Conservation (phyloP, 768 basidiomycete species). For the Gymnopilus junonius region DNA sequence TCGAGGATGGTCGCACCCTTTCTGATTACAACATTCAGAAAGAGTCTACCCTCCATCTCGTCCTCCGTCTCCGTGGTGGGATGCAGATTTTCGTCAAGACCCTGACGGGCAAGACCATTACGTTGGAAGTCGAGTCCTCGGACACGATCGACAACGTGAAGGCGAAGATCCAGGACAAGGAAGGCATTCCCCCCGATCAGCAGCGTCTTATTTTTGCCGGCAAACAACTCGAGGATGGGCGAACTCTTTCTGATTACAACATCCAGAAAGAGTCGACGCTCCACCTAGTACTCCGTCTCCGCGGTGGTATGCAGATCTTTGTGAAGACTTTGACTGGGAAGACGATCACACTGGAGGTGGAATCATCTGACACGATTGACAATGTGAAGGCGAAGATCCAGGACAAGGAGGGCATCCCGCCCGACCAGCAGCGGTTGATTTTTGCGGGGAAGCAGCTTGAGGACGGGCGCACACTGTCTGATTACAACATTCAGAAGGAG, state of each 20-base stretch:
- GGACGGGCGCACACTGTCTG: conserved; percentile 80
- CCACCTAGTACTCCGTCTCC: conserved; percentile 40
- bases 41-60: conserved; percentile 66
- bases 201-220: conserved; percentile 37
- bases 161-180: conserved; percentile 55
- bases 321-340: conserved; percentile 53
- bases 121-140: conserved; percentile 37
- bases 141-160: conserved; percentile 35
- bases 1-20: conserved; percentile 41
- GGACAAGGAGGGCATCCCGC: conserved; percentile 67
- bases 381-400: conserved; percentile 78
- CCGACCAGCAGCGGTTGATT: conserved; percentile 60
- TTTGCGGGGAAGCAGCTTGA: conserved; percentile 91
- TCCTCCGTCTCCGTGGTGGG: conserved; percentile 38
- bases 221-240: conserved; percentile 36
- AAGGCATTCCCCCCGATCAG: conserved; percentile 35
- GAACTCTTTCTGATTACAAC: conserved; percentile 54
- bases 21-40: conserved; percentile 75
- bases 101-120: conserved; percentile 78
- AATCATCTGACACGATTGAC: conserved; percentile 76
- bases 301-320: conserved; percentile 45
- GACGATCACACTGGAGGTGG: conserved; percentile 77
- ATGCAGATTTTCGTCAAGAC: conserved; percentile 72
- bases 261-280: conserved; percentile 45
- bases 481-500: conserved; percentile 74